Percentiles rank a stretch among this genome's conserved stretches.
Conservation (phyloP, 345 rosid species). For the Aegle marmelos region DNA sequence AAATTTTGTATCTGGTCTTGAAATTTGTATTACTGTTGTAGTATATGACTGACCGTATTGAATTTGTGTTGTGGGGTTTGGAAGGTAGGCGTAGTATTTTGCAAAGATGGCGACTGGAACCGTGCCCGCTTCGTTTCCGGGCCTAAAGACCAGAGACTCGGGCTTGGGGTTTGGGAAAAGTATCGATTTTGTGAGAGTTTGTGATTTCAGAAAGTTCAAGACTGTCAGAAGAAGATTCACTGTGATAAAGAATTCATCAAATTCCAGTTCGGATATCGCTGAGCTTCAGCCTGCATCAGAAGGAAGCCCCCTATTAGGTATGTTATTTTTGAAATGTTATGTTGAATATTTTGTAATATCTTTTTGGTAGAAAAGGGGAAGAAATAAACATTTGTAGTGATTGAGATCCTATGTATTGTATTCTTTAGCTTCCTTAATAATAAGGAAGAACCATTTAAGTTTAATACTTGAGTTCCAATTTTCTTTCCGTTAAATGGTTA, state of each 20-base stretch:
- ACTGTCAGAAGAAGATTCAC: conserved; percentile 45
- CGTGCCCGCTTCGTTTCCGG: conserved; percentile 63
- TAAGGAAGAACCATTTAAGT: neutral
- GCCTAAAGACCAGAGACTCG: conserved; percentile 53
- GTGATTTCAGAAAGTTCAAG: conserved; percentile 53
- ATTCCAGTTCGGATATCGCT: conserved; percentile 53
- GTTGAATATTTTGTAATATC: neutral
- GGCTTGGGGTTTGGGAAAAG: conserved; percentile 58
- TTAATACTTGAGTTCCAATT: neutral
- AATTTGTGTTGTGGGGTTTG: neutral
- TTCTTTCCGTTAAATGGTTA: neutral
- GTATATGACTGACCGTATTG: neutral
- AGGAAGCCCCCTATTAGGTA: conserved; percentile 90
- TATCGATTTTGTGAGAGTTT: conserved; percentile 60
- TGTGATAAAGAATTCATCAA: conserved; percentile 67
- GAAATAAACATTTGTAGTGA: neutral
- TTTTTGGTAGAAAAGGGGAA: neutral
- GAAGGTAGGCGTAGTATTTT: conserved; percentile 20
- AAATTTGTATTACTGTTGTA: neutral
- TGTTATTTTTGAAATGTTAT: neutral
- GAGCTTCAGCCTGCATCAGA: conserved; percentile 83
- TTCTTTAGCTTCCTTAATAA: neutral
- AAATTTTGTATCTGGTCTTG: neutral
- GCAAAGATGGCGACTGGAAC: conserved; percentile 73
- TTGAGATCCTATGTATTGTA: neutral